Conservation (phyloP, 2,329 filamentous ascomycete species). For the Colletotrichum shisoi region DNA sequence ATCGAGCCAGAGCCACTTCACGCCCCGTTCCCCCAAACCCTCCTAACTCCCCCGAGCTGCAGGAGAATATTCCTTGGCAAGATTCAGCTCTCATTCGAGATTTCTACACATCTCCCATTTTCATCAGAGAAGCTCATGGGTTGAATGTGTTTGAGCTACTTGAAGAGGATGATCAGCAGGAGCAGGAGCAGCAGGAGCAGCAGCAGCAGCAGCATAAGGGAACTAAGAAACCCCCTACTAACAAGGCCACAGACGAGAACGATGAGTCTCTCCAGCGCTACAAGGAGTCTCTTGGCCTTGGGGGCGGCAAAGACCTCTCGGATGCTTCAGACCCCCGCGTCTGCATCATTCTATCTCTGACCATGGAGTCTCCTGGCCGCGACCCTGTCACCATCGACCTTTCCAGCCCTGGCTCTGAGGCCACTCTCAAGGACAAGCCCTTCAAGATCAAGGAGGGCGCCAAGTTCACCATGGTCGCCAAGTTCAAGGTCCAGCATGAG, state of each 20-base stretch:
- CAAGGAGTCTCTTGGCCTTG: conserved; percentile 94
- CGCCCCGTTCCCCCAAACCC: conserved; percentile 33
- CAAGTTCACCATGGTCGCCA: conserved; percentile 91
- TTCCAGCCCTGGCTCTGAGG: conserved; percentile 74
- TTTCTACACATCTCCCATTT: conserved; percentile 26
- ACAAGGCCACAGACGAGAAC: conserved; percentile 61
- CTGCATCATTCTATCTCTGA: conserved; percentile 91
- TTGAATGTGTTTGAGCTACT: not conserved
- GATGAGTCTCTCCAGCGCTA: conserved; percentile 97
- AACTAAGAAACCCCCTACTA: conserved; percentile 22
- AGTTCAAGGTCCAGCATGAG: conserved; percentile 96
- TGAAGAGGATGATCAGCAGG: conserved; percentile 6
- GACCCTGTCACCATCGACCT: conserved; percentile 89
- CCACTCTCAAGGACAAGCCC: conserved; percentile 84
- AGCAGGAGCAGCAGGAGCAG: not conserved
- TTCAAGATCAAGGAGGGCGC: conserved; percentile 98
- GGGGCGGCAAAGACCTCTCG: conserved; percentile 74
- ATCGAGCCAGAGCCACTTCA: conserved; percentile 31
- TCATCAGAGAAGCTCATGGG: conserved; percentile 25
- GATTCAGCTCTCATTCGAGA: conserved; percentile 25
- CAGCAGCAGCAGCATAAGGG: not conserved
- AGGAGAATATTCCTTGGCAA: conserved; percentile 12
- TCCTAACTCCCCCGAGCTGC: conserved; percentile 30
- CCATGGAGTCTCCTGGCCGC: conserved; percentile 85
- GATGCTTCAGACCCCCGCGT: conserved; percentile 84